Base-by-base conservation (phyloP, 2,329 filamentous ascomycete species). In the Ophiostoma tasmaniense region DNA sequence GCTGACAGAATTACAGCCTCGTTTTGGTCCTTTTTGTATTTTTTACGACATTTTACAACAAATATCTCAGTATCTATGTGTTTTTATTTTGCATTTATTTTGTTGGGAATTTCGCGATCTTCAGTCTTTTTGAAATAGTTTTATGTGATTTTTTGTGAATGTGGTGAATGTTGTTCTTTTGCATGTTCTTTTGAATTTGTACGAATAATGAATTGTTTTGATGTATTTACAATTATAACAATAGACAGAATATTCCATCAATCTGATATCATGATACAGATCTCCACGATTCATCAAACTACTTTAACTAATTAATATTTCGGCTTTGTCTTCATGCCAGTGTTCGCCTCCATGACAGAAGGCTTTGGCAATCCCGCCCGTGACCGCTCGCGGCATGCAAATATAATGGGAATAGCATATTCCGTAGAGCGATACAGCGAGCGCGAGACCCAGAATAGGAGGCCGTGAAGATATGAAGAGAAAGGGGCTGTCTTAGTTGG, bases 361-460 rank as follows among this genome's bases (percentile, higher is more conserved):
- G 25, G 11, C 25, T 30, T 17, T 30, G 22, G 55, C 13, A 25
- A 61, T 61, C 17, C 6, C 25, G 55, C 55, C n/a, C 22, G 22
- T 61, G 25, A 25, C 22, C 55, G 25, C 6, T 61, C 25, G 55
- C 8, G 55, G 55, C 25, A 61, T 61, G 55, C 55, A 55, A 55
- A 55, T 55, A 45, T 17, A 45, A 45, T 45, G 42, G 42, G n/a
- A 45, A 45, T 45, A 45, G 42, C n/a, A 25, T 55, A 50, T 17
- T n/a, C 45, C 45, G 45, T 50, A 61, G 55, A 61, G 55, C 55
- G 55, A 61, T 61, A 20, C 55, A 61, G 55, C 55, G 55, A 61
- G 55, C 55, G 55, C 55, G 55, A 61, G 55, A 61, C 25, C 55
- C 55, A 61, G 55, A 61, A 61, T 61, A 61, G 55, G 55, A 33